Conservation (phyloP, 2,329 filamentous ascomycete species). For the Colletotrichum chrysophilum region DNA sequence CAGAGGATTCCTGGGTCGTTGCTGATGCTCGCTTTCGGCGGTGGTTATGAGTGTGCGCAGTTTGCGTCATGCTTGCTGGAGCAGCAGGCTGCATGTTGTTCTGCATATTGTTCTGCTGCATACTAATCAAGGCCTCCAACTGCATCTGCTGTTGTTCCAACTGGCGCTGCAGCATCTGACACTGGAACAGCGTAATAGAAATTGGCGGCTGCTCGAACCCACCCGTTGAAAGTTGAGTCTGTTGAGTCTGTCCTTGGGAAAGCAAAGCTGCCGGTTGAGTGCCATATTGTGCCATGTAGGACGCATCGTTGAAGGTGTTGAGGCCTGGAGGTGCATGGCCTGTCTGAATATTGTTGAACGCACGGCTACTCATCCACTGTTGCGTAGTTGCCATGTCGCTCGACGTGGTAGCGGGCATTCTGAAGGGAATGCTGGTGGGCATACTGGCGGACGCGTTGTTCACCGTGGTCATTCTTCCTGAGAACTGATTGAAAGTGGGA, state of each 20-base stretch:
- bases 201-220: too few relatives aligned
- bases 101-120: not conserved
- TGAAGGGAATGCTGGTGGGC: not conserved
- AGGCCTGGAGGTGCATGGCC: not conserved
- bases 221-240: too few relatives aligned
- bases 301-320: not conserved
- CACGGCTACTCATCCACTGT: not conserved
- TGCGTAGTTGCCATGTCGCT: not conserved
- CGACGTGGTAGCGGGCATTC: not conserved
- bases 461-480: not conserved
- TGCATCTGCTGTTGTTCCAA: not conserved
- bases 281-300: not conserved
- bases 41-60: not conserved
- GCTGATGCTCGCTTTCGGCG: not conserved
- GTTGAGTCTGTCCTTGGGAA: not conserved
- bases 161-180: not conserved
- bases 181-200: too few relatives aligned
- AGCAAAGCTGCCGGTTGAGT: not conserved
- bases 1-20: not conserved
- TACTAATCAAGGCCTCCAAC: not conserved
- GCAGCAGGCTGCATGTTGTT: not conserved
- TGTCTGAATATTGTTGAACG: not conserved
- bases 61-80: not conserved
- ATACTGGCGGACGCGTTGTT: not conserved
- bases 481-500: not conserved